Conservation (phyloP, 257 asterid species). For the Coffea eugenioides region DNA sequence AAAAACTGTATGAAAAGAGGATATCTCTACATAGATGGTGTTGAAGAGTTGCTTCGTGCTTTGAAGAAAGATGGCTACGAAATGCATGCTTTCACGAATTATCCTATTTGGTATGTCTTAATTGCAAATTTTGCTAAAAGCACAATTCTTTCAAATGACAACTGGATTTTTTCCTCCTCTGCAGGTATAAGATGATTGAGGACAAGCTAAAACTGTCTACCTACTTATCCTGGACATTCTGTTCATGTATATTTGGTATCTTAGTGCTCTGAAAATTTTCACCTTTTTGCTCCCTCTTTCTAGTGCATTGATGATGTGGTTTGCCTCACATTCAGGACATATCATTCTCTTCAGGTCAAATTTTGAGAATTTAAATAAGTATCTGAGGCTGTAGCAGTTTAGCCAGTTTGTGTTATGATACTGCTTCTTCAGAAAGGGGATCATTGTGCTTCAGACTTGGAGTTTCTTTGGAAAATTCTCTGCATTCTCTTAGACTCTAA, state of each 20-base stretch:
- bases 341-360: neutral
- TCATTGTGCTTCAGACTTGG: neutral
- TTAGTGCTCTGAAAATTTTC: slow-evolving; percentile 6
- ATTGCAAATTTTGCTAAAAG: slow-evolving; percentile 10
- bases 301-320: neutral
- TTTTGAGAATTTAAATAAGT: neutral
- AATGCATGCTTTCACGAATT: slow-evolving; percentile 86
- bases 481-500: neutral
- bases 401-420: neutral
- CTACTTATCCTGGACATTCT: slow-evolving; percentile 94
- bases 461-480: neutral
- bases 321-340: no score
- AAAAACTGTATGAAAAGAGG: slow-evolving; percentile 77
- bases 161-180: slow-evolving; percentile 15
- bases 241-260: slow-evolving; percentile 85
- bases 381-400: neutral
- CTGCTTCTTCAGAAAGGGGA: neutral
- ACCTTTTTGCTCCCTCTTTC: neutral
- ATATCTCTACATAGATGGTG: slow-evolving; percentile 75
- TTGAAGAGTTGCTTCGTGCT: slow-evolving; percentile 62
- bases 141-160: slow-evolving; percentile 20
- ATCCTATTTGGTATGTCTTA: slow-evolving; percentile 72
- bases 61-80: slow-evolving; percentile 79
- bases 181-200: slow-evolving; percentile 86
- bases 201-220: slow-evolving; percentile 74